Conservation (phyloP, 352 stramenopile genomes). For the Phytophthora uliginosa region DNA sequence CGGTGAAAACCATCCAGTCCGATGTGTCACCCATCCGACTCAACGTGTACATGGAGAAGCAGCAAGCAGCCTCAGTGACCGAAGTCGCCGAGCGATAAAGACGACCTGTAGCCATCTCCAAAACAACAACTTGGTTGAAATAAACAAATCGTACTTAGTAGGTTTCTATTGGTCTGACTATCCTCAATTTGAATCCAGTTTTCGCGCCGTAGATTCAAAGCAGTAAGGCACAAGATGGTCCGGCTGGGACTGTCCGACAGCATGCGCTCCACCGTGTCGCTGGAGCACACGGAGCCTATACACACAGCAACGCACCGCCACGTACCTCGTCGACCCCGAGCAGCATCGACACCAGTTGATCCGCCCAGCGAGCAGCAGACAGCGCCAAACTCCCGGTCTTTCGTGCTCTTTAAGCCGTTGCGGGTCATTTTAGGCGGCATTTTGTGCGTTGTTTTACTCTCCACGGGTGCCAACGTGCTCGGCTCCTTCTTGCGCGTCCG, state of each 20-base stretch:
- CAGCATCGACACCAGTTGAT: constrained; percentile 7
- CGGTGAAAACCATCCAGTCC: constrained; percentile 53
- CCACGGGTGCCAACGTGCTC: constrained; percentile 5
- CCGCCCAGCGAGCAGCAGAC: constrained; percentile 8
- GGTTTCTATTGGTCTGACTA: constrained; percentile 21
- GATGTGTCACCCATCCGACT: constrained; percentile 56
- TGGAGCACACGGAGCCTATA: constrained; percentile 30
- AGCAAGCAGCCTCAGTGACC: constrained; percentile 7
- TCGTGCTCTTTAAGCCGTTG: constrained; percentile 18
- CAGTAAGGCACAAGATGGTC: constrained; percentile 18
- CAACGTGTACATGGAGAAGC: constrained; percentile 72
- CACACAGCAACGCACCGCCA: constrained; percentile 15
- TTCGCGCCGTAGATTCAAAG: constrained; percentile 17
- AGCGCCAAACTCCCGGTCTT: constrained; percentile 6
- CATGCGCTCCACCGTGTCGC: constrained; percentile 43
- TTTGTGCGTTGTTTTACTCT: constrained; percentile 25
- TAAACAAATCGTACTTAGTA: not conserved
- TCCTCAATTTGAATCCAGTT: constrained; percentile 37
- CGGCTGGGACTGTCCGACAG: constrained; percentile 52
- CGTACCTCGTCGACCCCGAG: not conserved
- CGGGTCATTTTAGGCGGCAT: constrained; percentile 14
- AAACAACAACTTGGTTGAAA: not conserved
- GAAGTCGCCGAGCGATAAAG: not conserved
- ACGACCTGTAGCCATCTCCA: constrained; percentile 3
- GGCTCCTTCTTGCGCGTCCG: not conserved